A percentile compares a stretch with the other conserved stretches of the same genome.
Evolutionary conservation across 2,329 filamentous ascomycete genomes (phyloP).

Genomic region (Colletotrichum endophyticum): DNA sequence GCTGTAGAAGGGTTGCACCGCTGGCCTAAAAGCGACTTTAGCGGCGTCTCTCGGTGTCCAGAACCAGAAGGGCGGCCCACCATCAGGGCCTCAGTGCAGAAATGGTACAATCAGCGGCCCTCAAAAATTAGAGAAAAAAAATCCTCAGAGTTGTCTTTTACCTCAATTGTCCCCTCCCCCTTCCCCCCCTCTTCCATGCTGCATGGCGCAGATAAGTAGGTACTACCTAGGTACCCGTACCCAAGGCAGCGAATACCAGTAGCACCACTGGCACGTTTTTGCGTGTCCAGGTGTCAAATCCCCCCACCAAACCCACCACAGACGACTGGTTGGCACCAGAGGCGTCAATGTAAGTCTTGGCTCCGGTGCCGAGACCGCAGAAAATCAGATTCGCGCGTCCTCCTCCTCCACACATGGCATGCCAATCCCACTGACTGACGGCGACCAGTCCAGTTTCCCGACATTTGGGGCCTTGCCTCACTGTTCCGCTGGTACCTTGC

Average conservation of each 20-base stretch:
- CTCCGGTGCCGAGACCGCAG: slow-evolving; percentile 16
- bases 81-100: not conserved
- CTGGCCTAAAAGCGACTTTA: not conserved
- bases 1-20: slow-evolving; percentile 4
- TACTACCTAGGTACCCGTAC: not conserved
- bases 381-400: not conserved
- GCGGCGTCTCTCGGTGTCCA: slow-evolving; percentile 14
- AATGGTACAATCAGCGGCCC: slow-evolving; percentile 8
- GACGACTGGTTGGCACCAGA: slow-evolving; percentile 1
- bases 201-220: not conserved
- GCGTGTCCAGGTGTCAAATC: not conserved
- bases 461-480: not conserved
- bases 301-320: not conserved
- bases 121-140: not conserved
- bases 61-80: slow-evolving; percentile 6
- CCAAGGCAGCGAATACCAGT: not conserved
- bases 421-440: not conserved
- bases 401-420: slow-evolving; percentile 1
- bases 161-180: not conserved
- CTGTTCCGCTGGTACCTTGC: not conserved
- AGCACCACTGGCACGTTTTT: not conserved
- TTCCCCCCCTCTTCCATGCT: not conserved
- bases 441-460: not conserved
- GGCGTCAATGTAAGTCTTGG: not conserved
- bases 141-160: not conserved